These are phyloP conservation scores for Aspergillus tanneri DNA, from an alignment of 2,329 filamentous ascomycete species.

Conservation along the genomic window DNA sequence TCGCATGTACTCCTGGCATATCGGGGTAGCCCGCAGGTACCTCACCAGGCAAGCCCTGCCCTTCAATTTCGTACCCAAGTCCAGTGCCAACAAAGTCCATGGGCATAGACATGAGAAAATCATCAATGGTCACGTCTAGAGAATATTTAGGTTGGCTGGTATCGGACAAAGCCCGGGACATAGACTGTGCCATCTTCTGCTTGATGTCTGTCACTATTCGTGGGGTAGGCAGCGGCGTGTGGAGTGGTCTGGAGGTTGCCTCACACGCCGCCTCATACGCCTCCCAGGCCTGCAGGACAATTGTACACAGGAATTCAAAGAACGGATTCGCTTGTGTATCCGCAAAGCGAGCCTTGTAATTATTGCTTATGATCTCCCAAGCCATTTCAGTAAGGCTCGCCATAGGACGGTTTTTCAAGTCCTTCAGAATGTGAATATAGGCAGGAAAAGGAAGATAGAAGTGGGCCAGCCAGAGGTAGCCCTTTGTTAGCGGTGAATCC, in stretches of 20 bases:
- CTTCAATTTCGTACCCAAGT: too few species aligned
- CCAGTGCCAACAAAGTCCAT: too few species aligned
- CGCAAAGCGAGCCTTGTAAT: conserved; percentile 41
- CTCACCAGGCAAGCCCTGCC: too few species aligned
- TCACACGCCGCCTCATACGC: conserved; percentile 24
- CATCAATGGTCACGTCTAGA: too few species aligned
- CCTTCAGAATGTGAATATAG: conserved; percentile 49
- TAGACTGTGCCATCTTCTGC: too few species aligned
- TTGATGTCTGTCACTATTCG: conserved; percentile 33
- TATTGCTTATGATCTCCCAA: conserved; percentile 50
- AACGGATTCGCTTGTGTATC: conserved; percentile 18
- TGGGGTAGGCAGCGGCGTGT: conserved; percentile 21
- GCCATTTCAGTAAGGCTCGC: conserved; percentile 33
- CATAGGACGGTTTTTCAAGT: conserved; percentile 41
- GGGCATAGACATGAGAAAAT: too few species aligned
- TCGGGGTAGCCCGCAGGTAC: too few species aligned
- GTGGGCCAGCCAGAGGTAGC: conserved; percentile 45
- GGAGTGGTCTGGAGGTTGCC: conserved; percentile 15
- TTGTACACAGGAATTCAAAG: conserved; percentile 34
- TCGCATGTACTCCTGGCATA: too few species aligned
- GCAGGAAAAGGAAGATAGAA: conserved; percentile 52
- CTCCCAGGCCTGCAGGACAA: conserved; percentile 46
- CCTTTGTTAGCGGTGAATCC: conserved; percentile 41
- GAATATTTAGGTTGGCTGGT: too few species aligned
- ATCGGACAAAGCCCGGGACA: too few species aligned